Conservation (phyloP, 345 rosid species). For the Psidium guajava region DNA sequence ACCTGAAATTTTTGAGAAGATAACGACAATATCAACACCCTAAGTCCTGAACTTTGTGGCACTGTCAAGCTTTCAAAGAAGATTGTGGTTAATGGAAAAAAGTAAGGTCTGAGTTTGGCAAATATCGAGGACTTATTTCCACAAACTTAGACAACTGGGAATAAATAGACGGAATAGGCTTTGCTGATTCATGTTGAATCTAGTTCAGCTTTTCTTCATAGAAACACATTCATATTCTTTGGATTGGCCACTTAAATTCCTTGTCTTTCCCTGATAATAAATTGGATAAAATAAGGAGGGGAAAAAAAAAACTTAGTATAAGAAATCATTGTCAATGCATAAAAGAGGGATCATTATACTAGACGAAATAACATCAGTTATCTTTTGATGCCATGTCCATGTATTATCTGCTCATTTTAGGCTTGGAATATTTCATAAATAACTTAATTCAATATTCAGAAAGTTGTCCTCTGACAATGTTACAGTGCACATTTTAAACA, state of each 20-base stretch:
- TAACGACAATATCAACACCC: not conserved
- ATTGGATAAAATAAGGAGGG: not conserved
- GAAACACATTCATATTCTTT: not conserved
- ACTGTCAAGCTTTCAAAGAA: not conserved
- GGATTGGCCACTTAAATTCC: not conserved
- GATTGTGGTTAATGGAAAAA: not conserved
- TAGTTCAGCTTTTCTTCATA: not conserved
- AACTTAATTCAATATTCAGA: not conserved
- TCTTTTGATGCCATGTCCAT: not conserved
- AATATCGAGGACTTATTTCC: not conserved
- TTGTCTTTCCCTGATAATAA: not conserved
- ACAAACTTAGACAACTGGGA: not conserved
- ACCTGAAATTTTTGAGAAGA: slow-evolving; percentile 35
- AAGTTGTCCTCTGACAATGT: not conserved
- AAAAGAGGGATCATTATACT: not conserved
- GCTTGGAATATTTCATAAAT: not conserved
- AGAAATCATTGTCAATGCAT: not conserved
- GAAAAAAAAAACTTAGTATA: not conserved
- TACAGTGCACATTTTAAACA: not conserved
- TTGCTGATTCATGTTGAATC: not conserved
- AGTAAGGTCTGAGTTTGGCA: not conserved
- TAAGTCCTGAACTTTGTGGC: not conserved
- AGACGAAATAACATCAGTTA: not conserved
- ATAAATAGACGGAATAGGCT: not conserved
- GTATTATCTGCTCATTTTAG: not conserved